Conservation (phyloP, 2,329 filamentous ascomycete species). For the Pseudogymnoascus sp. region DNA sequence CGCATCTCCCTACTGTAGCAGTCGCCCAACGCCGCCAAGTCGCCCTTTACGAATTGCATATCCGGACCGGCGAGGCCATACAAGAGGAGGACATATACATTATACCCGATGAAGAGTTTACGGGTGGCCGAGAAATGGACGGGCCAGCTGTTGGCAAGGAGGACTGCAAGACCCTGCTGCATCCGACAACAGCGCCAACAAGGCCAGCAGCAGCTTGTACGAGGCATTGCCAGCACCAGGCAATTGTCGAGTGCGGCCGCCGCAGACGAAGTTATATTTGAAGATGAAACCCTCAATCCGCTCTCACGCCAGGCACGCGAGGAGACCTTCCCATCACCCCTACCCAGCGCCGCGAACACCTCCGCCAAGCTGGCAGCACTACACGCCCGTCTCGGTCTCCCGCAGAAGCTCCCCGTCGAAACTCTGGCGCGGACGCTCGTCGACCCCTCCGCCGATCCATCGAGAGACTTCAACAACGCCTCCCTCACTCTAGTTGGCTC, state of each 20-base stretch:
- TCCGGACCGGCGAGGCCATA: constrained; percentile 10
- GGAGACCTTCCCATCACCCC: constrained; percentile 57
- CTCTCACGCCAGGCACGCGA: not conserved
- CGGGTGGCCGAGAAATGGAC: constrained; percentile 48
- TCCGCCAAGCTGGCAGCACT: constrained; percentile 90
- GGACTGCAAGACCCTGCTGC: constrained; percentile 33
- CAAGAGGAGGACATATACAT: constrained; percentile 16
- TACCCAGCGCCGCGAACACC: constrained; percentile 53
- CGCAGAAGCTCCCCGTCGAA: constrained; percentile 72
- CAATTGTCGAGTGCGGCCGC: not conserved
- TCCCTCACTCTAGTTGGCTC: constrained; percentile 74
- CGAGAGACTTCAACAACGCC: constrained; percentile 79
- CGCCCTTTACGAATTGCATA: constrained; percentile 7
- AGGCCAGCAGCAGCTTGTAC: constrained; percentile 22
- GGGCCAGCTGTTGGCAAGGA: constrained; percentile 46
- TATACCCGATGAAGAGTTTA: constrained; percentile 49
- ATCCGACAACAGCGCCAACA: constrained; percentile 27
- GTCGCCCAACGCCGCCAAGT: not conserved
- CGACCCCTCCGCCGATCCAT: constrained; percentile 73
- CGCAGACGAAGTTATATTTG: constrained; percentile 19
- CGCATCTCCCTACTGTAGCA: not conserved
- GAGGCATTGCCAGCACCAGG: constrained; percentile 13
- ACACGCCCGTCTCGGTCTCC: constrained; percentile 78
- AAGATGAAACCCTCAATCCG: constrained; percentile 18
- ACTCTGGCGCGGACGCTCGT: constrained; percentile 81